Percentiles rank a stretch among this genome's conserved stretches.
Conservation (phyloP, 2,329 filamentous ascomycete species). For the Fusarium penzigii region DNA sequence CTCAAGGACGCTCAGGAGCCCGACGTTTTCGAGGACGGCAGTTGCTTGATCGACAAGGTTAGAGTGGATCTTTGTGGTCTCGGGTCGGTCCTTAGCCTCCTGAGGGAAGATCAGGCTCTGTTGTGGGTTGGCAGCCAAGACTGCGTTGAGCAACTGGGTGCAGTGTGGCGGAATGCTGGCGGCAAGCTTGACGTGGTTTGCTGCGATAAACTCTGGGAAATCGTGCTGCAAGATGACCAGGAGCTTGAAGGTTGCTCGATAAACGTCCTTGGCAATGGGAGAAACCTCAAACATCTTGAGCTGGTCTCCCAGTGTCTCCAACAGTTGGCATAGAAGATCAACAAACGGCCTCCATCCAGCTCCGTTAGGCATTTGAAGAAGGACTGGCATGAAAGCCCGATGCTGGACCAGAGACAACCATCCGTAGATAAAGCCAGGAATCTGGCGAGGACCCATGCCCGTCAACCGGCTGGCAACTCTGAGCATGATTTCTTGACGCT, state of each 20-base stretch:
- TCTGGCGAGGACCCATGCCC: conserved; percentile 72
- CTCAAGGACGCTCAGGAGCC: conserved; percentile 61
- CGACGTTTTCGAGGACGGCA: conserved; percentile 52
- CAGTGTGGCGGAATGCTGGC: conserved; percentile 81
- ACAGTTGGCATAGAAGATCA: conserved; percentile 70
- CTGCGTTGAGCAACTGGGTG: conserved; percentile 83
- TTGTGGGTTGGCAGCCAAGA: conserved; percentile 80
- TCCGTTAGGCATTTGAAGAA: conserved; percentile 68
- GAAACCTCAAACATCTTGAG: conserved; percentile 72
- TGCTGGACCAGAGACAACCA: conserved; percentile 86
- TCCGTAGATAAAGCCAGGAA: conserved; percentile 80
- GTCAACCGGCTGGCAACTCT: conserved; percentile 71
- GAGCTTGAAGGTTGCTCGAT: conserved; percentile 80
- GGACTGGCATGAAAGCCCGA: conserved; percentile 76
- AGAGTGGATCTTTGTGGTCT: conserved; percentile 71
- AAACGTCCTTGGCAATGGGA: conserved; percentile 76
- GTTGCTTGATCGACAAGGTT: conserved; percentile 64
- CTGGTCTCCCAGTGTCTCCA: conserved; percentile 76
- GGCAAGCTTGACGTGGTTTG: conserved; percentile 81
- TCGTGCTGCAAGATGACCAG: conserved; percentile 88
- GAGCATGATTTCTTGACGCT: conserved; percentile 69
- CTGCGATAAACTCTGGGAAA: conserved; percentile 88
- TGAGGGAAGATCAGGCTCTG: conserved; percentile 49
- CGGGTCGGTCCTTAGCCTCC: conserved; percentile 73
- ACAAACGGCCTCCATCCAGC: conserved; percentile 77